Base-by-base conservation (phyloP, 2,329 filamentous ascomycete species). In the Penicillium thymicola region DNA sequence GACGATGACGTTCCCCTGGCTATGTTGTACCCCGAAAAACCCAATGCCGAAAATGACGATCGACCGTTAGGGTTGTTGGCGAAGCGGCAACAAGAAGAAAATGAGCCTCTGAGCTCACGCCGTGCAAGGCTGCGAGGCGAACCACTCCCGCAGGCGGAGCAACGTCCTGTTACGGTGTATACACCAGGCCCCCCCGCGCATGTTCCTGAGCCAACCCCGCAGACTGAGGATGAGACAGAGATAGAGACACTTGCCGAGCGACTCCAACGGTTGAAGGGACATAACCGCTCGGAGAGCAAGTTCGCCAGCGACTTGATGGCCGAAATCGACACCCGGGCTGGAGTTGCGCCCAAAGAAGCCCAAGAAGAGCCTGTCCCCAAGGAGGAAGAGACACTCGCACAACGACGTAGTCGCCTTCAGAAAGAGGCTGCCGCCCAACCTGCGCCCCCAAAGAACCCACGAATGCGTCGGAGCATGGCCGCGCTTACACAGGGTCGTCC, bases 1-100 rank as follows among this genome's bases (percentile, higher is more conserved):
- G 91, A 96, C 61, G 90, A 93, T 52, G 93, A 97, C 65, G 87
- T 96, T 1, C 94, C 94, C 0, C 80, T 99, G 5, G 94, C 89
- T 11, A 80, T 97, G 62, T 81, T 99, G 16, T 90, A 84, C 65
- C 86, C 88, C 1, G 73, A 75, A 13, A 75, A 76, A 53, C 67
- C 69, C 16, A 62, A 61, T 10, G 57, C 50, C 2, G 56, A 65
- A 10, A 69, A 72, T n/a, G 70, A 75, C 5, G 65, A 69, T 43
- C 69, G 75, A 30, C 77, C 78, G 1, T 52, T 79, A 28, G 78
- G 78, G n/a, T 67, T 81, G 9, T 74, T 81, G 67, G 77, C 95
- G 69, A 86, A 85, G 65, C 86, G 90, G 45, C 88, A 95, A 57
- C 77, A 94, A 62, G 94, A 99, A 71, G 94, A 99, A 67, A 94